Evolutionary conservation across 495 filamentous ascomycete genomes (phyloP), one percentile per base, ranked within the genome.

Genomic region (Trichodelitschia bisporula): DNA sequence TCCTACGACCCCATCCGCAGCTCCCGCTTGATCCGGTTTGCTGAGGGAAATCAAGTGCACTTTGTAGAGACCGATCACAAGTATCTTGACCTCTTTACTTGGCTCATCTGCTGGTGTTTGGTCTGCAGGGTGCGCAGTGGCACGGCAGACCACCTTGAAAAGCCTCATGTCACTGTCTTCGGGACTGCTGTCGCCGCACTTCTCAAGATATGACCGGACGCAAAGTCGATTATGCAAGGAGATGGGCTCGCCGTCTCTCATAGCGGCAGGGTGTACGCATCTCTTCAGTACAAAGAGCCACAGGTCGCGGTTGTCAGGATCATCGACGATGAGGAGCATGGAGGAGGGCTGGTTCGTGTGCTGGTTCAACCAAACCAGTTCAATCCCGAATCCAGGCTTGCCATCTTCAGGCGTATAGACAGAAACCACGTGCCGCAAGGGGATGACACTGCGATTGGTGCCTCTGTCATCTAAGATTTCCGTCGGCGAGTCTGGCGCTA

Each of bases 141-240:
- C n/a, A 31, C 82, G 72, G 37, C 80, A 72, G 17, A 89, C 66
- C 10, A 91, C 75, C 10, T 76, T 71, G 48, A 78, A 93, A n/a
- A n/a, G n/a, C n/a, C n/a, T n/a, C 38, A 93, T 71, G 34, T 75
- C 66, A 42, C 80, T 72, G 26, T 65, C 62, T 12, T 55, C 51
- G 29, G 72, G 66, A 31, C 71, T 62, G 43, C 79, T 82, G 43
- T 75, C 63, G 44, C 77, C 76, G 39, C 74, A 69, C 27, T 68
- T 57, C 34, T 78, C 74, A 19, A 91, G 46, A 30, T 69, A 62
- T n/a, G n/a, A n/a, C 24, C 62, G 54, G 14, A 62, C 64, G 29
- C 77, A 65, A 23, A 70, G 54, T 18, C 75, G 49, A 12, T 76
- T 58, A 35, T 61, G 61, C 12, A 58, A 53, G 2, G 69, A 59